phyloP scores from a whole-genome alignment of 202 grass and related monocot species.

The Sporobolus alterniflorus region DNA sequence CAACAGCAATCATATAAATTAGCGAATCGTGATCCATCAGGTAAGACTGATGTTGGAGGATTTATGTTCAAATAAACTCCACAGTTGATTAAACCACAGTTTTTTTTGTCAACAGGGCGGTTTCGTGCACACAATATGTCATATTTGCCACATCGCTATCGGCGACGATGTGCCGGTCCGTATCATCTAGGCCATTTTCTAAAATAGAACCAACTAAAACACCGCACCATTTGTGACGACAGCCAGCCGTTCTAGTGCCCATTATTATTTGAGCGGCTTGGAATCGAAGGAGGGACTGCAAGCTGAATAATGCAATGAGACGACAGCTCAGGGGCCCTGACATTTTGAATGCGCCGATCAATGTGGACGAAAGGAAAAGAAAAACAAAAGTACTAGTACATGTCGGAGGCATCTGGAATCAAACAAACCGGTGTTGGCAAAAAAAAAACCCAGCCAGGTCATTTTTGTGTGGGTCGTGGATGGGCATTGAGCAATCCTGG shows the following conservation, averaged over 20 bases:
- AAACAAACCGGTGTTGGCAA: conserved; percentile 1
- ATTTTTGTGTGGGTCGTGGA: not conserved
- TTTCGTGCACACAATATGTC: not conserved
- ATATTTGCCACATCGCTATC: not conserved
- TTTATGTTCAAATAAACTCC: not conserved
- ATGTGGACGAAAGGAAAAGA: conserved; percentile 9
- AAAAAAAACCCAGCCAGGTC: not conserved
- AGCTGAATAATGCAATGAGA: conserved; percentile 7
- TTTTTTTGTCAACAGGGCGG: not conserved
- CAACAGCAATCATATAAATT: not conserved
- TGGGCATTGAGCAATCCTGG: not conserved
- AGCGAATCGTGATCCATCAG: not conserved
- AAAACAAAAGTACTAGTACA: not conserved
- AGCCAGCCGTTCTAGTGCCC: not conserved
- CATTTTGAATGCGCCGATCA: conserved; percentile 22
- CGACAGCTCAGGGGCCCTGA: not conserved
- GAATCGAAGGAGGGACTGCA: not conserved
- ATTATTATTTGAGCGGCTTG: not conserved
- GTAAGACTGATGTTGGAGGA: not conserved
- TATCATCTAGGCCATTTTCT: not conserved
- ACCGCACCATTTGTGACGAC: not conserved
- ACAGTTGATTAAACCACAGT: not conserved
- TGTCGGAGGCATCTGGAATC: conserved; percentile 5
- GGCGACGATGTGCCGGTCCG: not conserved
- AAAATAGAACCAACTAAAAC: not conserved